Percentiles rank a stretch among this genome's conserved stretches.
Evolutionary conservation across 2,329 filamentous ascomycete genomes (phyloP).

Genomic region (Colletotrichum somersetense): DNA sequence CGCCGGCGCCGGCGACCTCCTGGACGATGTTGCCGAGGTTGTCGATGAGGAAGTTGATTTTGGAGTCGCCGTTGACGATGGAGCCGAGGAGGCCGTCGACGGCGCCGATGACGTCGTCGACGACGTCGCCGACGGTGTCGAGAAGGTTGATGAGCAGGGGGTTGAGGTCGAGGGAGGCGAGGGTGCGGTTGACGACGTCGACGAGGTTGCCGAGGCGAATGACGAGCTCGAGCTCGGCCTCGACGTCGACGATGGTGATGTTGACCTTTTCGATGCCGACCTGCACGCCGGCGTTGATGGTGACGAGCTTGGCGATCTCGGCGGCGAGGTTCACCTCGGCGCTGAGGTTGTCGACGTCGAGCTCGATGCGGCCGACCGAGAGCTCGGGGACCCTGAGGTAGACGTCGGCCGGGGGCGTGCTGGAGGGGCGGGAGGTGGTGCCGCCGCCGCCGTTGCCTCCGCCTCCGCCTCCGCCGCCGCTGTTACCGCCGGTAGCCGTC

Average conservation of each 20-base stretch:
- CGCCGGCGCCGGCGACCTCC: constrained; percentile 63
- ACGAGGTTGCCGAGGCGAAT: constrained; percentile 71
- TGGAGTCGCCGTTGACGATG: constrained; percentile 67
- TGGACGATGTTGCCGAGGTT: constrained; percentile 74
- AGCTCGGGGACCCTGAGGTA: constrained; percentile 69
- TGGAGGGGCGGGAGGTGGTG: constrained; percentile 45
- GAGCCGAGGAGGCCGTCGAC: constrained; percentile 71
- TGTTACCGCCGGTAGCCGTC: constrained; percentile 41
- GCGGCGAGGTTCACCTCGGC: constrained; percentile 72
- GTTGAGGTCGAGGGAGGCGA: constrained; percentile 70
- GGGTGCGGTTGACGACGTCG: constrained; percentile 71
- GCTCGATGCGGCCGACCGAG: constrained; percentile 69
- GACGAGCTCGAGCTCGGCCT: constrained; percentile 69
- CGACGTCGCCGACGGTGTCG: constrained; percentile 65
- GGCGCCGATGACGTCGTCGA: constrained; percentile 66
- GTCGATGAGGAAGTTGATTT: constrained; percentile 68
- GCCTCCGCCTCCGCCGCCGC: constrained; percentile 28
- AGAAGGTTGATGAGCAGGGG: constrained; percentile 69
- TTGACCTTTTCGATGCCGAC: constrained; percentile 65
- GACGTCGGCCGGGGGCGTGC: constrained; percentile 65
- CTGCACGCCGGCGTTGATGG: constrained; percentile 66
- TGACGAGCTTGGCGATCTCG: constrained; percentile 69
- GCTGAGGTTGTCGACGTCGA: constrained; percentile 69
- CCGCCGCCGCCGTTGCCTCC: constrained; percentile 38
- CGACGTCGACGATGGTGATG: constrained; percentile 71